Percentiles rank a stretch among this genome's conserved stretches.
Evolutionary conservation across 2,329 filamentous ascomycete species (phyloP).

Genomic region (Exophiala mesophila): DNA sequence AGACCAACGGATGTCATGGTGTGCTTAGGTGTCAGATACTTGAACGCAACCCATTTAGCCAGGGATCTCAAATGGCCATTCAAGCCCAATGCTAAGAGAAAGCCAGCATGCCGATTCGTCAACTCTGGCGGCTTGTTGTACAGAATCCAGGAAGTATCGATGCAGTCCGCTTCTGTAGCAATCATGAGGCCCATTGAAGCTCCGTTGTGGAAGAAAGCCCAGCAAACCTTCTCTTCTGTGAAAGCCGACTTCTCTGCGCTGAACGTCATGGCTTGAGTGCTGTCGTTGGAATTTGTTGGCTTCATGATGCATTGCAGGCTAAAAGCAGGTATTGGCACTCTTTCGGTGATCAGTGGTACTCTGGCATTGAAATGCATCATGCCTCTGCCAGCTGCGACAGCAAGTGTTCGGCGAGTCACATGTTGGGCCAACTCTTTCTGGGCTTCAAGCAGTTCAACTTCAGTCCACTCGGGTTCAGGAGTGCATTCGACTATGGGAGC

Average conservation of each 20-base stretch:
- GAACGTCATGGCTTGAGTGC: conserved; percentile 43
- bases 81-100: conserved; percentile 81
- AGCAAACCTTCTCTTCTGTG: conserved; percentile 93
- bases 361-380: conserved; percentile 84
- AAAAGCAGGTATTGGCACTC: conserved; percentile 83
- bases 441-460: conserved; percentile 81
- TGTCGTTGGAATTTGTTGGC: conserved; percentile 71
- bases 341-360: conserved; percentile 85
- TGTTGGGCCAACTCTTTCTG: conserved; percentile 87
- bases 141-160: conserved; percentile 97
- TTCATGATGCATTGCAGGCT: conserved; percentile 88
- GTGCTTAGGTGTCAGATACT: conserved; percentile 97
- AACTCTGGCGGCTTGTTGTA: conserved; percentile 95
- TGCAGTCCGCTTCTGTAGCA: conserved; percentile 81
- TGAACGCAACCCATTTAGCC: conserved; percentile 98
- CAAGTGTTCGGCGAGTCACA: conserved; percentile 79
- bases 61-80: conserved; percentile 92
- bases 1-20: conserved; percentile 98
- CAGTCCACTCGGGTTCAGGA: conserved; percentile 70
- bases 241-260: conserved; percentile 85
- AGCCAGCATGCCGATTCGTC: conserved; percentile 93
- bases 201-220: conserved; percentile 97
- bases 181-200: conserved; percentile 90
- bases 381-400: conserved; percentile 79
- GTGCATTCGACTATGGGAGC: conserved; percentile 73